Percentiles rank a stretch among this genome's conserved stretches.
These are phyloP conservation scores for Geotrichum siamense DNA, from an alignment of 1,139 yeast species.

Conservation along the genomic window DNA sequence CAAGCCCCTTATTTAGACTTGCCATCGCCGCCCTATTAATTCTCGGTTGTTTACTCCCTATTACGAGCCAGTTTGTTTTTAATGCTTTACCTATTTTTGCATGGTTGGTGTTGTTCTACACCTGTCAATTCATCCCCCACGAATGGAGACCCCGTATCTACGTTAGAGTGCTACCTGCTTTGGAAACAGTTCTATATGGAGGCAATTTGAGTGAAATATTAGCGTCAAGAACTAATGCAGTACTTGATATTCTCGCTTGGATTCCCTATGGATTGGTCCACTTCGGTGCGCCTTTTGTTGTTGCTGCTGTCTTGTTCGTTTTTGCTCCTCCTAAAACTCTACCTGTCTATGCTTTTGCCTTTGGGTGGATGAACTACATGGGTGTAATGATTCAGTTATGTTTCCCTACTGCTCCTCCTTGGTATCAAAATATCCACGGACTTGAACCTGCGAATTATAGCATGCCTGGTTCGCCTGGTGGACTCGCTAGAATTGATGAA, in stretches of 20 bases:
- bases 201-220: conserved; percentile 83
- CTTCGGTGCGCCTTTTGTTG: conserved; percentile 82
- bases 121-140: conserved; percentile 70
- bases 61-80: conserved; percentile 78
- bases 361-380: conserved; percentile 89
- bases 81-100: conserved; percentile 80
- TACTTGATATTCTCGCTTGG: conserved; percentile 86
- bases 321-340: conserved; percentile 91
- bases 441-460: conserved; percentile 84
- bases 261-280: conserved; percentile 91
- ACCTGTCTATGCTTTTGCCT: conserved; percentile 85
- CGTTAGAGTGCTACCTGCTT: conserved; percentile 85
- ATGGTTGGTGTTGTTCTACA: conserved; percentile 82
- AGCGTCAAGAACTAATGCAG: conserved; percentile 61
- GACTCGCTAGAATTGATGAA: conserved; percentile 79
- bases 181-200: conserved; percentile 90
- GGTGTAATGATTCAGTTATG: conserved; percentile 78
- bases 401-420: conserved; percentile 97
- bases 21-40: conserved; percentile 32
- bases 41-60: conserved; percentile 51
- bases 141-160: conserved; percentile 81
- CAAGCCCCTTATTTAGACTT: conserved; percentile 39
- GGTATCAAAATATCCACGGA: conserved; percentile 88
- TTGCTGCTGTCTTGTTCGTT: conserved; percentile 68
- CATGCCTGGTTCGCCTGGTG: conserved; percentile 96